A percentile compares a stretch with the other conserved stretches of the same genome.
These are phyloP conservation scores for Globisporangium nodosum DNA, from an alignment of 352 stramenopile species.

Conservation along the genomic window DNA sequence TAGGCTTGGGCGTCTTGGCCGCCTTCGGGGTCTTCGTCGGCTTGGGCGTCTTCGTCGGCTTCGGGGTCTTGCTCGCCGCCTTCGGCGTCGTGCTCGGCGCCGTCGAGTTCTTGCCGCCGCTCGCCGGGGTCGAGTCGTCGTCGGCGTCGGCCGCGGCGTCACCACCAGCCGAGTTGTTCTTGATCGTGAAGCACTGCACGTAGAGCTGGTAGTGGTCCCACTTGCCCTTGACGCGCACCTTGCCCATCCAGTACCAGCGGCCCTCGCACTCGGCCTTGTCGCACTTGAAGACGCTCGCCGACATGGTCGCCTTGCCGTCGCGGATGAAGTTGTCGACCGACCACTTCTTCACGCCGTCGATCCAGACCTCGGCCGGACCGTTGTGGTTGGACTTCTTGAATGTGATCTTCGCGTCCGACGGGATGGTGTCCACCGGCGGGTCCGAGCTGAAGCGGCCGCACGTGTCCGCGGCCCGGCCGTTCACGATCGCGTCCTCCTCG, in stretches of 20 bases:
- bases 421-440: constrained; percentile 12
- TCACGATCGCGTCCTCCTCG: constrained; percentile 12
- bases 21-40: constrained; percentile 4
- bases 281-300: constrained; percentile 14
- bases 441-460: constrained; percentile 15
- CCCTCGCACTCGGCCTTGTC: constrained; percentile 16
- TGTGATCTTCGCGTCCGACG: constrained; percentile 14
- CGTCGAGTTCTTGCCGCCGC: constrained; percentile 1
- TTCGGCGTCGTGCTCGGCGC: background rate
- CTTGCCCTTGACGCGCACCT: constrained; percentile 18
- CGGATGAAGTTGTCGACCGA: constrained; percentile 17
- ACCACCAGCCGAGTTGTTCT: constrained; percentile 9
- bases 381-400: constrained; percentile 27
- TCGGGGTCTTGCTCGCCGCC: background rate
- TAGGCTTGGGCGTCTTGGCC: constrained; percentile 2
- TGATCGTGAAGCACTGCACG: constrained; percentile 19
- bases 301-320: constrained; percentile 13
- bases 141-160: background rate
- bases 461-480: constrained; percentile 4
- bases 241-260: constrained; percentile 20
- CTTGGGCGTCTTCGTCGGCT: constrained; percentile 3
- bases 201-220: constrained; percentile 25
- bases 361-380: constrained; percentile 17
- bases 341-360: constrained; percentile 17
- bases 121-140: background rate